phyloP scores from a whole-genome alignment of 352 stramenopile genomes.

The Pythium graminicola region DNA sequence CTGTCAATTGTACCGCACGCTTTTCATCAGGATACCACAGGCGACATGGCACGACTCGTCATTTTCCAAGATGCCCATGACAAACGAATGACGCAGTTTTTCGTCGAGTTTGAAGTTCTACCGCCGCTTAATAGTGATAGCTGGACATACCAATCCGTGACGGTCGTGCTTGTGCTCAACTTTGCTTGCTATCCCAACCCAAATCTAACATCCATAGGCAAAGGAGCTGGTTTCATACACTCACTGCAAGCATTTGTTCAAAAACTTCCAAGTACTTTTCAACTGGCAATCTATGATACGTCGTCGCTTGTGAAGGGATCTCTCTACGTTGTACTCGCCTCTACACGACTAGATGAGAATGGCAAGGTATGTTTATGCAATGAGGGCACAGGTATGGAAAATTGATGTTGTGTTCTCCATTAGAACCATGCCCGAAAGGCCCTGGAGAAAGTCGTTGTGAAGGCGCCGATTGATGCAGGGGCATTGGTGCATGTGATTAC shows the following conservation, averaged over 20 bases:
- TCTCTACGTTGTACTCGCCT: not conserved
- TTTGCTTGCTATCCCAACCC: conserved; percentile 25
- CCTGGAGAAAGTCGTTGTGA: conserved; percentile 1
- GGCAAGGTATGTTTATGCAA: not conserved
- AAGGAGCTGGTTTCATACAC: conserved; percentile 1
- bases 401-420: not conserved
- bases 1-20: conserved; percentile 1
- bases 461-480: not conserved
- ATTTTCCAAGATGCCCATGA: conserved; percentile 2
- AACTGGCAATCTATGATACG: not conserved
- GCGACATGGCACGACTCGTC: not conserved
- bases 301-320: not conserved
- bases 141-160: not conserved
- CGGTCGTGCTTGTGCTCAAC: conserved; percentile 31
- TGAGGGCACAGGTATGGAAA: not conserved
- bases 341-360: not conserved
- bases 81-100: conserved; percentile 1
- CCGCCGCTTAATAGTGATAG: not conserved
- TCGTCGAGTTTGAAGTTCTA: conserved; percentile 15
- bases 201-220: conserved; percentile 15
- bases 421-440: conserved; percentile 1
- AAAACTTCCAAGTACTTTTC: conserved; percentile 2
- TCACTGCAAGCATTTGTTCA: conserved; percentile 8
- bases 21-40: not conserved
- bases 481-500: not conserved